A percentile compares a stretch with the other conserved stretches of the same genome.
Conservation (phyloP, 192 early-diverging fungal genomes). For the Gorgonomyces haynaldii region DNA sequence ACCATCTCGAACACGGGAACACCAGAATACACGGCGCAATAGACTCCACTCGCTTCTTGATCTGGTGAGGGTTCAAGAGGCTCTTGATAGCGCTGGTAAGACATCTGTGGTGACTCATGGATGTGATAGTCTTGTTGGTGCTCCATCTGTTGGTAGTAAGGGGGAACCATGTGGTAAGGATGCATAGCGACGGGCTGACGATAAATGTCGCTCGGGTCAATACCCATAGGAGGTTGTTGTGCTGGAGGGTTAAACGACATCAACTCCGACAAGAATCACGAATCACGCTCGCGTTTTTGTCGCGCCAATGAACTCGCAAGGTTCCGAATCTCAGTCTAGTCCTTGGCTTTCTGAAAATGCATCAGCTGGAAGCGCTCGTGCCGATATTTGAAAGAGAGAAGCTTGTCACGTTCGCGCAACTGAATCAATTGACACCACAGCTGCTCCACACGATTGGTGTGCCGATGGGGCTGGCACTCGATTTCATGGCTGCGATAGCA, state of each 20-base stretch:
- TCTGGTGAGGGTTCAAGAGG: neutral
- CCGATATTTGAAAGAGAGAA: no score
- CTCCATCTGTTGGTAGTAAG: slow-evolving; percentile 5
- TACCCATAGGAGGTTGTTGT: slow-evolving; percentile 7
- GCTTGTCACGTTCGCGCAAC: no score
- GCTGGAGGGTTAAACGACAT: slow-evolving; percentile 3
- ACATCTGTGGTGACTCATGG: neutral
- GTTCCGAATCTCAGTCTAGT: no score
- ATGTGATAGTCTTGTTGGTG: neutral
- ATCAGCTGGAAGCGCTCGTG: no score
- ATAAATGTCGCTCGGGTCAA: slow-evolving; percentile 4
- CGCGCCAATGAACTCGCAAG: no score
- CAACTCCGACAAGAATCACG: no score
- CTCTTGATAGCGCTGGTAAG: neutral
- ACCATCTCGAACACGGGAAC: slow-evolving; percentile 93
- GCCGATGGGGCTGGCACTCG: no score
- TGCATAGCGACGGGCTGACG: neutral
- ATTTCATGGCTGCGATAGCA: no score
- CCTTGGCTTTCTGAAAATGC: no score
- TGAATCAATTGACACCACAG: no score
- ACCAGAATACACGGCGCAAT: slow-evolving; percentile 84
- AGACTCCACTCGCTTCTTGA: slow-evolving; percentile 29
- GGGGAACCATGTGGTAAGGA: neutral
- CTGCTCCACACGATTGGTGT: no score
- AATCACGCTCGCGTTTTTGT: no score